Conservation (phyloP, 371 early-diverging fungal genomes). For the Mucor irregularis region DNA sequence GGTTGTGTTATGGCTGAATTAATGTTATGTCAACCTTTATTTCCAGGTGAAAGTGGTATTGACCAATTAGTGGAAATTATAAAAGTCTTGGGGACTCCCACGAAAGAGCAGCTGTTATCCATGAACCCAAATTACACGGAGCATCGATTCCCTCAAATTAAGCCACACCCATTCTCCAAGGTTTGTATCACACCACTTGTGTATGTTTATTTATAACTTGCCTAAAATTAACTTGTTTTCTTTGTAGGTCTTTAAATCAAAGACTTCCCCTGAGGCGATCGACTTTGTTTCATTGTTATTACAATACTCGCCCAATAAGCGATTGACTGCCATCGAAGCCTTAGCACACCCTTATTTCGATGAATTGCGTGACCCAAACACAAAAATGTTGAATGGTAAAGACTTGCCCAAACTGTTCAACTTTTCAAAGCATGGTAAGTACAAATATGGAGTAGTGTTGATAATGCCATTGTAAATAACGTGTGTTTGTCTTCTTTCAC, state of each 20-base stretch:
- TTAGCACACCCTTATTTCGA: constrained; percentile 95
- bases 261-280: constrained; percentile 77
- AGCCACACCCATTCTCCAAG: constrained; percentile 87
- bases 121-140: constrained; percentile 98
- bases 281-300: constrained; percentile 83
- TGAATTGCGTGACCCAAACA: constrained; percentile 80
- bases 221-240: too few relatives aligned
- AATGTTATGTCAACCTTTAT: constrained; percentile 94
- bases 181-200: too few relatives aligned
- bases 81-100: constrained; percentile 99
- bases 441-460: too few relatives aligned
- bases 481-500: not conserved
- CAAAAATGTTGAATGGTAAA: constrained; percentile 71
- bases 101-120: constrained; percentile 90
- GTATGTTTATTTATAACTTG: too few relatives aligned
- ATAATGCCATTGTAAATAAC: too few relatives aligned
- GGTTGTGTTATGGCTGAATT: constrained; percentile 99
- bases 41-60: constrained; percentile 99
- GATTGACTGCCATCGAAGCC: constrained; percentile 89
- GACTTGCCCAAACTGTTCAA: constrained; percentile 87
- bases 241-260: constrained; percentile 41
- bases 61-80: constrained; percentile 99
- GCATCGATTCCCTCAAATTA: constrained; percentile 97
- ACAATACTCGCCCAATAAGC: constrained; percentile 88
- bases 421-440: constrained; percentile 75